phyloP scores from a whole-genome alignment of 768 basidiomycete species.

The Goffeauzyma gilvescens region DNA sequence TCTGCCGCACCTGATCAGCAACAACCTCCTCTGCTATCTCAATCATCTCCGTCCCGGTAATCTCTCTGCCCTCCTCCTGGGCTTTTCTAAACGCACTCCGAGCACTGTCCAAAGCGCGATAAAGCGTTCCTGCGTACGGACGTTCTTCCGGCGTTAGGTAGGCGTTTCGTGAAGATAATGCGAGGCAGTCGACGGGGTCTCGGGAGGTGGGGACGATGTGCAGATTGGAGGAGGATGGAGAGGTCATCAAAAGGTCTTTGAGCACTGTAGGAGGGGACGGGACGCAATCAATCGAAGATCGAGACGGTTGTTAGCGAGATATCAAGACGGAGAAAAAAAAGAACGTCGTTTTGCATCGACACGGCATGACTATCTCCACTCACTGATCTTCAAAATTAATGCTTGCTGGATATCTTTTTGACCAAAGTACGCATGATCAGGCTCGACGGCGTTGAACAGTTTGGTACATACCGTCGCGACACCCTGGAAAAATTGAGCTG shows the following conservation, averaged over 20 bases:
- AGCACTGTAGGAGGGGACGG: constrained; percentile 35
- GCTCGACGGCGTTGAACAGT: constrained; percentile 84
- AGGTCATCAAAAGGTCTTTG: constrained; percentile 58
- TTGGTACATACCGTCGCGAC: constrained; percentile 91
- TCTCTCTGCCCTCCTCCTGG: constrained; percentile 18
- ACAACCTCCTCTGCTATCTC: constrained; percentile 16
- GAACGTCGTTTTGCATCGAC: too few species aligned
- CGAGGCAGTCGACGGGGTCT: constrained; percentile 45
- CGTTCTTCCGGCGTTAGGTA: constrained; percentile 55
- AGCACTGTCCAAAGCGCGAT: constrained; percentile 47
- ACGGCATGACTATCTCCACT: constrained; percentile 5
- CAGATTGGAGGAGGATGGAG: constrained; percentile 54
- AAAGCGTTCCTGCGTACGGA: constrained; percentile 47
- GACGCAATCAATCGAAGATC: not conserved
- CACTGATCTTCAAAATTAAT: constrained; percentile 46
- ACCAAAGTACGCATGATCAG: constrained; percentile 81
- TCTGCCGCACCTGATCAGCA: not conserved
- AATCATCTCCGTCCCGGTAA: constrained; percentile 15
- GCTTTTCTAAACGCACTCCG: constrained; percentile 43
- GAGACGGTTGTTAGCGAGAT: not conserved
- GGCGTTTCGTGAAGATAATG: constrained; percentile 75
- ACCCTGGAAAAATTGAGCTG: constrained; percentile 73
- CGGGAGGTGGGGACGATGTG: constrained; percentile 76
- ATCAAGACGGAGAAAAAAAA: not conserved
- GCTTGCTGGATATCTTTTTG: constrained; percentile 98